Evolutionary conservation across 2,329 filamentous ascomycete genomes (phyloP), one percentile per base, ranked within the genome.

Genomic region (Monilinia laxa): DNA sequence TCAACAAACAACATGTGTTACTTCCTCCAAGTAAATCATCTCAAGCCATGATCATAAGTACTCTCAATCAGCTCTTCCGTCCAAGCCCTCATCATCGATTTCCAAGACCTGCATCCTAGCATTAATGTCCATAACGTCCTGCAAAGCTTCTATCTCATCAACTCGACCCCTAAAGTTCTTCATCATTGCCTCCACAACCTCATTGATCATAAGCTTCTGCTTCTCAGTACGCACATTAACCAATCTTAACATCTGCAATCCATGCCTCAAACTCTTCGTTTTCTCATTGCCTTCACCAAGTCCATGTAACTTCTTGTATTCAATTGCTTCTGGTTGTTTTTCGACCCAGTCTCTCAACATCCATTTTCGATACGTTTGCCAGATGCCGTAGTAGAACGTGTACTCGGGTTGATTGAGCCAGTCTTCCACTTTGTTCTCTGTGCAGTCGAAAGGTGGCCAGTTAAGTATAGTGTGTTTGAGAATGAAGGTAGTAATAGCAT

Each of bases 341-440:
- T 59, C 57, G 5, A 59, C 57, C 57, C 57, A 59, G 5, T 59
- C 20, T n/a, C 57, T 59, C 12, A 49, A 23, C 57, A 59, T 35
- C 42, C 42, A 59, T 9, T 16, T 11, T 5, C 47, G 25, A 3
- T 59, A 59, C 2, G 2, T 35, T 10, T 14, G 6, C 57, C 57
- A 59, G 7, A 16, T 28, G 1, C 1, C 10, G 2, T 59, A 59
- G 16, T 59, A 14, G 1, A 12, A 20, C 2, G 6, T n/a, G 23
- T 59, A 59, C 1, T 49, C 25, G 0, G 12, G 7, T 0, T 12
- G 2, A 3, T 11, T 35, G 5, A 59, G 42, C 57, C 57, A 59
- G 1, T 59, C 25, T 3, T 16, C 12, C 10, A 9, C 42, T 1
- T 11, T 1, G 10, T 59, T 12, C 1, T 23, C 7, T 16, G 45